Evolutionary conservation across 2,329 filamentous ascomycete species (phyloP).

Genomic region (Tricladium varicosporioides): DNA sequence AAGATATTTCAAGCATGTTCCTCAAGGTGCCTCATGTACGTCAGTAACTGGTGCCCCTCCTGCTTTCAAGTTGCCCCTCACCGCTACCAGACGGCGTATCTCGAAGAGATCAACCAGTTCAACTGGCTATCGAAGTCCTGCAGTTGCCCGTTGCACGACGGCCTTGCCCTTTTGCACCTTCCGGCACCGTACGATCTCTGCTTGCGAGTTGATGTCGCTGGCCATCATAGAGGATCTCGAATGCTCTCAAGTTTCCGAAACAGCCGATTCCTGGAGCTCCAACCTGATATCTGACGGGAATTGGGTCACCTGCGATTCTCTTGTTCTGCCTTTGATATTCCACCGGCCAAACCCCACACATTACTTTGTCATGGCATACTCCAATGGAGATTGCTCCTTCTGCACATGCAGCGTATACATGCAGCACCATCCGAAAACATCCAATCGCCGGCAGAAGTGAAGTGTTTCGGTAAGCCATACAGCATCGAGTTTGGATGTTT

Average conservation of each 20-base stretch:
- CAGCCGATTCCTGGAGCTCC: neutral
- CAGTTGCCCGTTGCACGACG: neutral
- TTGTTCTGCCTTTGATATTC: neutral
- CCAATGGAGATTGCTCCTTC: neutral
- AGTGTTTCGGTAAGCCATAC: neutral
- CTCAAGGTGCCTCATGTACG: too few relatives aligned
- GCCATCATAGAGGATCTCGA: neutral
- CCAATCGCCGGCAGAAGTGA: neutral
- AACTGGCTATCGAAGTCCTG: too few relatives aligned
- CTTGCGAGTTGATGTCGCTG: neutral
- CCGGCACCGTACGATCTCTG: neutral
- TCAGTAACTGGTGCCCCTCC: too few relatives aligned
- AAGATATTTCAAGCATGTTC: too few relatives aligned
- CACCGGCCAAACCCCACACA: neutral
- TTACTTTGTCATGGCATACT: neutral
- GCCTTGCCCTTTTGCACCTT: neutral
- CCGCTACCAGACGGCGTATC: too few relatives aligned
- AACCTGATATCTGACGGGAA: neutral
- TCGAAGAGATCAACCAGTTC: too few relatives aligned
- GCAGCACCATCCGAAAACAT: neutral
- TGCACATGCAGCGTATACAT: neutral
- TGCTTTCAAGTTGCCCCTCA: too few relatives aligned
- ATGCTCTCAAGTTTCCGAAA: neutral
- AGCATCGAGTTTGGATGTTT: neutral
- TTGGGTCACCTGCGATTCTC: neutral